Percentiles rank a stretch among this genome's conserved stretches.
Evolutionary conservation across 1,284 basidiomycete genomes (phyloP).

Genomic region (Malassezia brasiliensis): DNA sequence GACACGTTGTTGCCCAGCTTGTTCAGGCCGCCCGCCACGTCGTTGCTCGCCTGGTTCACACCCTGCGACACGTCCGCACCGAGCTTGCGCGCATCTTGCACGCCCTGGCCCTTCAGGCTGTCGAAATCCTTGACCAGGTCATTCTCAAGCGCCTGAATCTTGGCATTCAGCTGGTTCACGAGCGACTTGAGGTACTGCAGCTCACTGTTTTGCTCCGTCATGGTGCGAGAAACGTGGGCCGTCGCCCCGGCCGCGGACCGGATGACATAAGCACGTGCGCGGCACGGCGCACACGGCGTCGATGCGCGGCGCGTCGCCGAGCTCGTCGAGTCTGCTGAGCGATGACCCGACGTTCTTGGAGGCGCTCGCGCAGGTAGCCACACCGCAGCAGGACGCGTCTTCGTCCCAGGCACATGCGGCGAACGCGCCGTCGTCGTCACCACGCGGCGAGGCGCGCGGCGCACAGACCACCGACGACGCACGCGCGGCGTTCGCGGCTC

Average conservation of each 20-base stretch:
- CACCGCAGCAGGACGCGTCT: not conserved
- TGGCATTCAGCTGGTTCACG: conserved; percentile 42
- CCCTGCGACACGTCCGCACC: not conserved
- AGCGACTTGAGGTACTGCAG: conserved; percentile 42
- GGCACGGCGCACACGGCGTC: too few species aligned
- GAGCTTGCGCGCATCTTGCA: conserved; percentile 9
- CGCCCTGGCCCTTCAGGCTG: conserved; percentile 8
- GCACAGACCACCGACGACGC: not conserved
- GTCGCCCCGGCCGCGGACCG: not conserved
- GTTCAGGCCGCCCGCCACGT: conserved; percentile 1
- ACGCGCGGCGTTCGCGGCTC: not conserved
- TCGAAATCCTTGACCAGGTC: not conserved
- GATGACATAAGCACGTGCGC: not conserved
- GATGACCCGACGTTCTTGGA: conserved; percentile 3
- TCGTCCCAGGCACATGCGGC: not conserved
- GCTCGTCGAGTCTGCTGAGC: not conserved
- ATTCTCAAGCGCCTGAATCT: conserved; percentile 33
- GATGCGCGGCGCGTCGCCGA: not conserved
- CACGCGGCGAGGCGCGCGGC: not conserved
- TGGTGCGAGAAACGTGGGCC: not conserved
- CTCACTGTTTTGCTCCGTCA: conserved; percentile 20
- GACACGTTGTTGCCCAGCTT: not conserved
- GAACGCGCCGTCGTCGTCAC: not conserved
- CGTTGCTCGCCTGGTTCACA: conserved; percentile 10
- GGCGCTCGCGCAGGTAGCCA: not conserved